Evolutionary conservation across 306 rosid species (phyloP), one percentile per base, ranked within the genome.

Genomic region (Biancaea sappan): DNA sequence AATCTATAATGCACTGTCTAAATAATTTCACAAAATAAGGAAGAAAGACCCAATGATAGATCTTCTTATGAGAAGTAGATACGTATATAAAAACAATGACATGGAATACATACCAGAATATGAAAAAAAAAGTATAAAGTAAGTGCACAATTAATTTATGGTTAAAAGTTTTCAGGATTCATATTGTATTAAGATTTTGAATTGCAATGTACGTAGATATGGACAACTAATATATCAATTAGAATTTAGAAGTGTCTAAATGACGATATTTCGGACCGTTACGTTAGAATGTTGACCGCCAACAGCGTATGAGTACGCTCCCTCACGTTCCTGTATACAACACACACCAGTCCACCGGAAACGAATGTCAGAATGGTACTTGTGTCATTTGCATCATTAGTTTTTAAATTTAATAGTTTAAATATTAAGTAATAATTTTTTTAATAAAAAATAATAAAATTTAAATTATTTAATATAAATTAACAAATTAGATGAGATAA

Each of bases 321-420:
- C 66, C 48, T 44, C 74, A 22, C 29, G 28, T 56, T 67, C 69
- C 46, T 5, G n/a, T n/a, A n/a, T n/a, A n/a, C n/a, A n/a, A n/a
- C n/a, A n/a, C n/a, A n/a, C n/a, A n/a, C n/a, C n/a, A n/a, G n/a
- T n/a, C n/a, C n/a, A n/a, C n/a, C n/a, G n/a, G n/a, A n/a, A n/a
- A n/a, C n/a, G n/a, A n/a, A n/a, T n/a, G n/a, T n/a, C n/a, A n/a
- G n/a, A n/a, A n/a, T n/a, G n/a, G n/a, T n/a, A n/a, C n/a, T n/a
- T n/a, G n/a, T n/a, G n/a, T n/a, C n/a, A n/a, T n/a, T n/a, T n/a
- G n/a, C n/a, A n/a, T n/a, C n/a, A n/a, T n/a, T n/a, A n/a, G n/a
- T n/a, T n/a, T n/a, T n/a, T n/a, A n/a, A n/a, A n/a, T n/a, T n/a
- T n/a, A n/a, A n/a, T n/a, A n/a, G n/a, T n/a, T n/a, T n/a, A n/a